Evolutionary conservation across 1,284 basidiomycete genomes (phyloP).

Genomic region (Heliocybe sulcata): DNA sequence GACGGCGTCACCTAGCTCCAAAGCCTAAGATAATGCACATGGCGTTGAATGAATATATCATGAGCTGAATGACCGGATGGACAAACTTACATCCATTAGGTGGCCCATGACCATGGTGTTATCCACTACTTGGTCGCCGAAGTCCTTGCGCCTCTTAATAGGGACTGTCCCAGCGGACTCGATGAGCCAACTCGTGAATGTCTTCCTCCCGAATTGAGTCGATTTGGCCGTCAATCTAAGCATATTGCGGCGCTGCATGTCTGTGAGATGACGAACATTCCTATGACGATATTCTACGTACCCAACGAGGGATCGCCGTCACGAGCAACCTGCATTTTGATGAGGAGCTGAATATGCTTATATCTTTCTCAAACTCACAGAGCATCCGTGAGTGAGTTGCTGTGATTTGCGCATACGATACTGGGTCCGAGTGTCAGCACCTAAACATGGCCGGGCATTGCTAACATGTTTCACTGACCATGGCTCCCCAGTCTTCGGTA

Average conservation of each 20-base stretch:
- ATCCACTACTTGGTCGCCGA: slow-evolving; percentile 42
- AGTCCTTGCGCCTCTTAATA: slow-evolving; percentile 70
- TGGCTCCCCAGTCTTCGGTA: slow-evolving; percentile 65
- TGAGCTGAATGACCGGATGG: slow-evolving; percentile 8
- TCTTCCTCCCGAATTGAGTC: slow-evolving; percentile 73
- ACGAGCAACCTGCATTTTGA: slow-evolving; percentile 47
- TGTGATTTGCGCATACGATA: slow-evolving; percentile 75
- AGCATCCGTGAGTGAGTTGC: slow-evolving; percentile 81
- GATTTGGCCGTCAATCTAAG: slow-evolving; percentile 80
- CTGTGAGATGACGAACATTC: not conserved
- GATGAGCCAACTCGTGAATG: slow-evolving; percentile 85
- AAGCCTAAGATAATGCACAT: slow-evolving; percentile 36
- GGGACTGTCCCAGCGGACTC: slow-evolving; percentile 82
- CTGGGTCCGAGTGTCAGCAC: slow-evolving; percentile 20
- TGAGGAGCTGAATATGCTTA: not conserved
- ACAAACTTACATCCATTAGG: slow-evolving; percentile 48
- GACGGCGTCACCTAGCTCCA: slow-evolving; percentile 73
- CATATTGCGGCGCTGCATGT: slow-evolving; percentile 56
- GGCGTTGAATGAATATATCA: not conserved
- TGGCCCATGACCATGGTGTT: slow-evolving; percentile 63
- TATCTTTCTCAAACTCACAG: slow-evolving; percentile 34
- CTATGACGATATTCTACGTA: too few species aligned
- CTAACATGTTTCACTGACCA: slow-evolving; percentile 40
- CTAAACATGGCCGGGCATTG: not conserved
- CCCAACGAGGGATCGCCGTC: slow-evolving; percentile 16